phyloP scores from a whole-genome alignment of 345 rosid genomes.

The Euphorbia lathyris region DNA sequence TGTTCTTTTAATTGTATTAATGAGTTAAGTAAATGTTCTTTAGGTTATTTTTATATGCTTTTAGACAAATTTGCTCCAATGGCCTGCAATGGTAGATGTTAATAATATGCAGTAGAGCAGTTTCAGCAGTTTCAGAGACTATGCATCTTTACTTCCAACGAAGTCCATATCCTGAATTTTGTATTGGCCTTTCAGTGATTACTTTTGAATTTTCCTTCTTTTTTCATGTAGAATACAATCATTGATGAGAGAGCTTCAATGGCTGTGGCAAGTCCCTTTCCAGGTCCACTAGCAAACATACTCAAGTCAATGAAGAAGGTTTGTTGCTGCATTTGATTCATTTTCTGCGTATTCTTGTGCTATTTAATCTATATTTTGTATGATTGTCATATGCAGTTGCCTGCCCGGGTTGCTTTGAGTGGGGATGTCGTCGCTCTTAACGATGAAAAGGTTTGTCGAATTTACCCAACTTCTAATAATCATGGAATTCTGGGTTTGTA shows the following conservation, averaged over 20 bases:
- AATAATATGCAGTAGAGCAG: background rate
- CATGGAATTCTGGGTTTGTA: background rate
- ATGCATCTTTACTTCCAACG: background rate
- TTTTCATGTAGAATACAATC: constrained; percentile 55
- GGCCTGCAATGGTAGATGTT: background rate
- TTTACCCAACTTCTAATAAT: background rate
- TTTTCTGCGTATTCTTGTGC: constrained; percentile 9
- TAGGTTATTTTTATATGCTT: background rate
- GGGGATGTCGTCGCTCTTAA: constrained; percentile 71
- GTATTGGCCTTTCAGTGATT: background rate
- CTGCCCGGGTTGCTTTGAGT: constrained; percentile 66
- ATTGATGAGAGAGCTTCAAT: constrained; percentile 84
- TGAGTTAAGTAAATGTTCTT: background rate
- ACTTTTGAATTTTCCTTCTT: constrained; percentile 2
- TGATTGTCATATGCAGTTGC: constrained; percentile 44
- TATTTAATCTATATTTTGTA: background rate
- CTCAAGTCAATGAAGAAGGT: constrained; percentile 62
- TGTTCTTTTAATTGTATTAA: background rate
- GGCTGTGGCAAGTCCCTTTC: constrained; percentile 63
- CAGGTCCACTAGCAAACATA: constrained; percentile 59
- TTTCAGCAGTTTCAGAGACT: background rate
- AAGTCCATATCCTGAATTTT: constrained; percentile 4
- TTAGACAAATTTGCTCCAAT: background rate
- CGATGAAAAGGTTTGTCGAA: constrained; percentile 53
- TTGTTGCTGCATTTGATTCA: constrained; percentile 21